Evolutionary conservation across 2,329 filamentous ascomycete genomes (phyloP), one percentile per base, ranked within the genome.

Genomic region (Ceratocystis diversiconidia): DNA sequence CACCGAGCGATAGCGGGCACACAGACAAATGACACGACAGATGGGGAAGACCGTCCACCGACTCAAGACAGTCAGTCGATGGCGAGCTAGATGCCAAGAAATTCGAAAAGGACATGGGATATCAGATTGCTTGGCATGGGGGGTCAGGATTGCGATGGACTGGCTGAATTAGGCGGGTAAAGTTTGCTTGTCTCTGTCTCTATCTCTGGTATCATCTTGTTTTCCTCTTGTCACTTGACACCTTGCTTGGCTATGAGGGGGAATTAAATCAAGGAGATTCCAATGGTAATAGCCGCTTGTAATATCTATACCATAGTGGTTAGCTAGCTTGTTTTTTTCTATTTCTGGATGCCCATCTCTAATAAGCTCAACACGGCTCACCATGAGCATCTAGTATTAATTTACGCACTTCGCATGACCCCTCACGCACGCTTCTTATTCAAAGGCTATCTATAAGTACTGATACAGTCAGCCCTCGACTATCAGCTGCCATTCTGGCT

Each of bases 361-460:
- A 59, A 59, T 32, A 7, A 30, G 52, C 52, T 12, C 52, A 59
- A 59, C 52, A 25, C 19, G 48, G 48, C 48, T n/a, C 48, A 52
- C 22, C 19, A 52, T 52, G 22, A 52, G 36, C 48, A 52, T 52
- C 8, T 15, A 2, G 48, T 15, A 12, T 22, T 25, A 52, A 25
- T 52, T 59, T 59, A 17, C 55, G 3, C 19, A n/a, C 28, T 59
- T 36, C 28, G 28, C 17, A 59, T 59, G 30, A 19, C 55, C 55
- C 55, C 52, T 57, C 52, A 32, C 25, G 1, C 25, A 32, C 12
- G 1, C 25, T 57, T 25, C 52, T n/a, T 17, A 15, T 17, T 5
- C 15, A n/a, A n/a, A n/a, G 55, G 28, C 55, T 59, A n/a, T 59
- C 55, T 59, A 59, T 59, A 59, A 59, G 55, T 36, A 59, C 55